Evolutionary conservation across 169 alveolate species (phyloP), one percentile per base, ranked within the genome.

Genomic region (Cystoisospora suis): DNA sequence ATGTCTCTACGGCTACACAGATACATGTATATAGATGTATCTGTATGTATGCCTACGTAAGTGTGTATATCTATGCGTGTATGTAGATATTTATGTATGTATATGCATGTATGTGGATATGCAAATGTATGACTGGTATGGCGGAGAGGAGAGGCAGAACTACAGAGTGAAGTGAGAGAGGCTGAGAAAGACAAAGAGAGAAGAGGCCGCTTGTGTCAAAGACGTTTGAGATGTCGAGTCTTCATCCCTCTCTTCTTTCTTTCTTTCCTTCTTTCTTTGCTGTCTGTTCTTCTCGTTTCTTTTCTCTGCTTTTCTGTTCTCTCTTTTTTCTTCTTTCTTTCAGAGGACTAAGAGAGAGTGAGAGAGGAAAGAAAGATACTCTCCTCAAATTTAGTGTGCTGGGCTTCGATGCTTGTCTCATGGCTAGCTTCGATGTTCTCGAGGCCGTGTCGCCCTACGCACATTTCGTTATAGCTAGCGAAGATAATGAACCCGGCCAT

Each of bases 401-500:
- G 42, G 96, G 96, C 49, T 94, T 94, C 75, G 96, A 94, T 75
- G 96, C 96, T 20, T 94, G 96, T 46, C 92, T 94, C 53, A 94
- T 94, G 96, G 89, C 92, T 75, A 90, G 92, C 65, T 92, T 81
- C 90, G 94, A 92, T 59, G 96, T 94, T 0, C 69, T 94, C 46
- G 96, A 92, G 44, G 87, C 90, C n/a, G 92, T 94, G 72, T 89
- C 92, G 34, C 92, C 95, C n/a, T 85, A 87, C 44, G 91, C 96
- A 34, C 92, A 75, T 86, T 94, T 89, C 81, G 87, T 94, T 7
- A 79, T 94, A 27, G 96, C 96, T 9, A 92, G 95, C 90, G 96
- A 94, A 70, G 96, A 94, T 47, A 94, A 94, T 61, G 96, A 94
- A 46, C 96, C 96, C 1, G 96, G 95, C 3, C 95, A 94, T 77